Evolutionary conservation across 75 land plant species (phyloP), one percentile per base, ranked within the genome.

Genomic region (Sequoia sempervirens): DNA sequence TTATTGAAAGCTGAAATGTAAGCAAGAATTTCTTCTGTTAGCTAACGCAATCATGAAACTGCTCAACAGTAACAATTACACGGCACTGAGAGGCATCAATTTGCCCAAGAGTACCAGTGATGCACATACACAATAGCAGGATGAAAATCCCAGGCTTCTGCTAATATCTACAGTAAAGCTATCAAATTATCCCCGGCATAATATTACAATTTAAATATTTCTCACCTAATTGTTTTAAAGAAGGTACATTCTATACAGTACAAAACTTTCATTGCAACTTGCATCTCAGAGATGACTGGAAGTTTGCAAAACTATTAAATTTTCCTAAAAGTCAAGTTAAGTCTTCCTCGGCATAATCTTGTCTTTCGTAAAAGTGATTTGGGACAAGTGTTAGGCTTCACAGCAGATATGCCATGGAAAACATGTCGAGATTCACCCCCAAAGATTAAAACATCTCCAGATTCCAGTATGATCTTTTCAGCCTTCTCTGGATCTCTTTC

Each of bases 371-470:
- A 74, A 36, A 95, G 88, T 18, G 41, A 53, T 74, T 45, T 66
- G 1, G 97, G 94, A 45, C 89, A 89, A 30, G 94, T 85, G 12
- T 84, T 36, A 20, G 89, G 84, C 13, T 74, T 41, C 43, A 95
- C 89, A 1, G 38, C 64, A 40, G 91, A 14, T 30, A 95, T 91
- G 12, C 94, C 95, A 82, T 95, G 97, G 85, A 86, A 93, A 23
- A 95, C 82, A 78, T 85, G 89, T 43, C 95, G 87, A 23, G 95
- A 88, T 7, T 85, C 50, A 18, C 97, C 97, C 84, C 97, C 95
- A 85, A 95, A 95, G 70, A 95, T 85, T 61, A 95, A 66, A 50
- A 93, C 92, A 90, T 93, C 95, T 54, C 95, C 95, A 10, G 95
- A 93, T 73, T 90, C 89, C 38, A 95, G 81, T 5, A 85, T 20